Percentiles rank a stretch among this genome's conserved stretches.
Evolutionary conservation across 169 alveolate species (phyloP).

Genomic region (Plasmodium yoelii): DNA sequence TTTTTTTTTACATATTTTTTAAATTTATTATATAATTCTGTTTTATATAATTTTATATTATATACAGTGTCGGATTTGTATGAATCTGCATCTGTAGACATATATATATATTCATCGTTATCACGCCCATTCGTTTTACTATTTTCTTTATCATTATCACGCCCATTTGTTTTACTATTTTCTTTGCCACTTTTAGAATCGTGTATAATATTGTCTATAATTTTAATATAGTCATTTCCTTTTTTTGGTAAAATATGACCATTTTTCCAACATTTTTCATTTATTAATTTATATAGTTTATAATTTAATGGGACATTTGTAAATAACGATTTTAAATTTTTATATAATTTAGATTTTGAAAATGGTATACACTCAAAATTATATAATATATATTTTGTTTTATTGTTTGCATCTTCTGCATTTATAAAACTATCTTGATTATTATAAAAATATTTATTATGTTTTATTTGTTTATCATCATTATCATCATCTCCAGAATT

Average conservation of each 20-base stretch:
- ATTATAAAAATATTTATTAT: no score
- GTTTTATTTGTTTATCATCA: no score
- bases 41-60: conserved; percentile 3
- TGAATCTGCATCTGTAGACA: conserved; percentile 61
- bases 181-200: background rate
- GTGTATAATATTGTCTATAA: background rate
- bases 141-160: no score
- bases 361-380: no score
- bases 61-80: conserved; percentile 65
- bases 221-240: no score
- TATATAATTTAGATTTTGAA: background rate
- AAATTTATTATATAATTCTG: background rate
- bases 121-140: no score
- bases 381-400: no score
- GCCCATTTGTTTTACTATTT: no score
- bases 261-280: background rate
- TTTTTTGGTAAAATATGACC: no score
- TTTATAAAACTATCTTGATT: no score
- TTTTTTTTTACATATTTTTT: conserved; percentile 29
- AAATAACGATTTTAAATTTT: conserved; percentile 6
- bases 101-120: conserved; percentile 36
- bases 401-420: no score
- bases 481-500: no score
- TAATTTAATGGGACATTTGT: conserved; percentile 37
- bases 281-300: background rate